phyloP scores from a whole-genome alignment of 1,284 basidiomycete genomes.

The Leccinum discolor region DNA sequence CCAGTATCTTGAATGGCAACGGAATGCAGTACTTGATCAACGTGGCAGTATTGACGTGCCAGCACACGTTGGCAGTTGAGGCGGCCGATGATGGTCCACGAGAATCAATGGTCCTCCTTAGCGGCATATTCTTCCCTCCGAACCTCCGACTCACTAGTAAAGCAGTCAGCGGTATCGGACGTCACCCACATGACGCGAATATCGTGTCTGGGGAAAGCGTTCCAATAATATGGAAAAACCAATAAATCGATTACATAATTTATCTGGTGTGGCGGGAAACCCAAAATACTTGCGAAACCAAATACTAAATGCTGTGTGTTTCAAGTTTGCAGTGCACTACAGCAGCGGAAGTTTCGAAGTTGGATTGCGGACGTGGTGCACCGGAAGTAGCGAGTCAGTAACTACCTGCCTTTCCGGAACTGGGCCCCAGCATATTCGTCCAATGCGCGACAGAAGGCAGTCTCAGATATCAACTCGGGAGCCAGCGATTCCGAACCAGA shows the following conservation, averaged over 20 bases:
- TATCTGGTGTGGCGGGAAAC: not conserved
- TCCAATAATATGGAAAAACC: not conserved
- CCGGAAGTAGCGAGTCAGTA: conserved; percentile 3
- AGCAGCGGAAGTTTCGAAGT: not conserved
- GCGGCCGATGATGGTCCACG: not conserved
- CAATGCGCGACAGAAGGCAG: conserved; percentile 61
- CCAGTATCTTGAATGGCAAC: not conserved
- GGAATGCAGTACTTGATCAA: conserved; percentile 1
- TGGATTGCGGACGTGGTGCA: conserved; percentile 1
- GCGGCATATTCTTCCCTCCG: not conserved
- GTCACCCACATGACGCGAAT: not conserved
- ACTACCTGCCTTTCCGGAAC: conserved; percentile 73
- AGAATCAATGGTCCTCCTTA: not conserved
- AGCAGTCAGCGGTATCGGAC: not conserved
- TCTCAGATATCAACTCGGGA: conserved; percentile 44
- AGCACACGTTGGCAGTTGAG: not conserved
- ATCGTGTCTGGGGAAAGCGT: not conserved
- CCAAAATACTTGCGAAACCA: not conserved
- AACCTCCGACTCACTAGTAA: not conserved
- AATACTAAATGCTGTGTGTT: not conserved
- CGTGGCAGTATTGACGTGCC: not conserved
- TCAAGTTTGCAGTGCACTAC: not conserved
- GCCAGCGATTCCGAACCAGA: not conserved
- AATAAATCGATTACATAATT: conserved; percentile 1
- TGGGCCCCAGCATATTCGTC: conserved; percentile 71